Evolutionary conservation across 1,284 basidiomycete species (phyloP).

Genomic region (Xerocomus amazonicus): DNA sequence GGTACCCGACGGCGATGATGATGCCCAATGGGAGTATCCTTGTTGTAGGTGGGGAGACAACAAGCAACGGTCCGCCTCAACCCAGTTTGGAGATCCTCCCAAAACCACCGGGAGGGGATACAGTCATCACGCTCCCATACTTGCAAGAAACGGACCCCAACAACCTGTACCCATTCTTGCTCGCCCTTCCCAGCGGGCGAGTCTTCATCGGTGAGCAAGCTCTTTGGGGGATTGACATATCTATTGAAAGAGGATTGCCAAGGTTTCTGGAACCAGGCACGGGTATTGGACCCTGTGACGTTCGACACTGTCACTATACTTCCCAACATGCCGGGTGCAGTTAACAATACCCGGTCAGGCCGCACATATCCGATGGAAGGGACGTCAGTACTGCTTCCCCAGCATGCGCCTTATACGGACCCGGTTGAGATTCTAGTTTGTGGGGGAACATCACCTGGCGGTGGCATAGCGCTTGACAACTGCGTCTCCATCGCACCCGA

Average conservation of each 20-base stretch:
- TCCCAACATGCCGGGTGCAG: slow-evolving; percentile 70
- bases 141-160: slow-evolving; percentile 64
- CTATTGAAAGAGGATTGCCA: not conserved
- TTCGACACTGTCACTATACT: slow-evolving; percentile 57
- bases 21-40: slow-evolving; percentile 68
- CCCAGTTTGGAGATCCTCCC: slow-evolving; percentile 65
- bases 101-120: slow-evolving; percentile 39
- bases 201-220: slow-evolving; percentile 59
- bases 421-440: slow-evolving; percentile 66
- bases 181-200: slow-evolving; percentile 60
- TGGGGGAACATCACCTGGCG: slow-evolving; percentile 64
- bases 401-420: slow-evolving; percentile 66
- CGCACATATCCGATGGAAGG: slow-evolving; percentile 78
- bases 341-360: slow-evolving; percentile 67
- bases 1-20: slow-evolving; percentile 68
- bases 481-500: slow-evolving; percentile 68
- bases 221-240: not conserved
- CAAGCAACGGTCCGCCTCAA: slow-evolving; percentile 61
- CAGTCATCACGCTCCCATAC: slow-evolving; percentile 41
- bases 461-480: slow-evolving; percentile 60
- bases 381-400: slow-evolving; percentile 65
- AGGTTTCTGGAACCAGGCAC: slow-evolving; percentile 78
- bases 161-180: slow-evolving; percentile 72
- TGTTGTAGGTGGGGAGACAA: slow-evolving; percentile 69
- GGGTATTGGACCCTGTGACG: slow-evolving; percentile 61